phyloP scores from a whole-genome alignment of 2,329 filamentous ascomycete species.

The Monascus ruber region DNA sequence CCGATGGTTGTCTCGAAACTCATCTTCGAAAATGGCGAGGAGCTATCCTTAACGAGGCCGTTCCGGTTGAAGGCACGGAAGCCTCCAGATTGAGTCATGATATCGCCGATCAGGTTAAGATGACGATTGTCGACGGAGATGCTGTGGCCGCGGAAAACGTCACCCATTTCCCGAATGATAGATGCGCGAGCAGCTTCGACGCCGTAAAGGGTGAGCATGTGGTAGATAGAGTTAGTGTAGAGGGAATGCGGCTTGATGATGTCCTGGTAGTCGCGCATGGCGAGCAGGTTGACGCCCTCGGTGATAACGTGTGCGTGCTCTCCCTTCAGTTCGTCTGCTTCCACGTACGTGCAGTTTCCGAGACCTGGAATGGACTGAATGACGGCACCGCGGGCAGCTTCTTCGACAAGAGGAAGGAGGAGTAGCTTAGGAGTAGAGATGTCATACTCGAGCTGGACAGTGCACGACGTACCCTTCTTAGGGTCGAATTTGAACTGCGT shows the following conservation, averaged over 20 bases:
- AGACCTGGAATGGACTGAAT: slow-evolving; percentile 80
- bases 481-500: slow-evolving; percentile 73
- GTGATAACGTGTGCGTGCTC: slow-evolving; percentile 53
- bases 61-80: slow-evolving; percentile 91
- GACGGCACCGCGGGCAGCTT: slow-evolving; percentile 63
- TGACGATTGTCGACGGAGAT: slow-evolving; percentile 88
- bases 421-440: slow-evolving; percentile 75
- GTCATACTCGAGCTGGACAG: slow-evolving; percentile 73
- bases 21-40: slow-evolving; percentile 96
- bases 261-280: slow-evolving; percentile 80
- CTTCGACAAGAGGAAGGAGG: slow-evolving; percentile 82
- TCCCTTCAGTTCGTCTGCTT: slow-evolving; percentile 44
- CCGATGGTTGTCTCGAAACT: slow-evolving; percentile 95
- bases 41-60: slow-evolving; percentile 65
- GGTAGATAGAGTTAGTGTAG: slow-evolving; percentile 83
- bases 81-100: slow-evolving; percentile 87
- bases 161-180: slow-evolving; percentile 75
- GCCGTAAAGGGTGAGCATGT: slow-evolving; percentile 75
- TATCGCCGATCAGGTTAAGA: slow-evolving; percentile 88
- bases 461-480: slow-evolving; percentile 59
- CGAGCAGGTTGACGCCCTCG: slow-evolving; percentile 73
- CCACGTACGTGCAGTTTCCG: slow-evolving; percentile 57
- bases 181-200: slow-evolving; percentile 83
- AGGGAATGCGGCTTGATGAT: slow-evolving; percentile 77
- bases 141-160: slow-evolving; percentile 80